A percentile compares a stretch with the other conserved stretches of the same genome.
Evolutionary conservation across 1,284 basidiomycete genomes (phyloP).

Genomic region (Lignosus rhinocerotis): DNA sequence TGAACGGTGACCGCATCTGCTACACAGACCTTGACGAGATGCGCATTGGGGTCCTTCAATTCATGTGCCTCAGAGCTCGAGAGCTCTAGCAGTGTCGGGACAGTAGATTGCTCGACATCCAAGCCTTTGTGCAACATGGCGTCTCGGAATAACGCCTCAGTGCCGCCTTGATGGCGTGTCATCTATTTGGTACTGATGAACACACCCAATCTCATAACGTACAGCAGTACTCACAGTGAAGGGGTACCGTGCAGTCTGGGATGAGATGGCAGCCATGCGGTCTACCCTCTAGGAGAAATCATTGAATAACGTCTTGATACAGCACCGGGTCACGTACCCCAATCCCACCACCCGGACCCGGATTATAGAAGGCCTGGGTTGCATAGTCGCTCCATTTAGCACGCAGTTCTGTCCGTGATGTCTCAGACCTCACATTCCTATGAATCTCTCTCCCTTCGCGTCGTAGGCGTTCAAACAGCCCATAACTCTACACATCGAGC

Average conservation of each 20-base stretch:
- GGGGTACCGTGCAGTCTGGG: constrained; percentile 53
- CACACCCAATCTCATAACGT: not conserved
- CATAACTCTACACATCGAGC: constrained; percentile 59
- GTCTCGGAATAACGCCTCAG: constrained; percentile 70
- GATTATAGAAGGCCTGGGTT: constrained; percentile 71
- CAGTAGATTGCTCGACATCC: constrained; percentile 57
- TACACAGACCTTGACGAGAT: constrained; percentile 56
- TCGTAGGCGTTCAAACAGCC: constrained; percentile 63
- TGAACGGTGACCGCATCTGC: not conserved
- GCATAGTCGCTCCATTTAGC: not conserved
- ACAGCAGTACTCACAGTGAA: constrained; percentile 49
- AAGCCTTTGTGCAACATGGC: constrained; percentile 50
- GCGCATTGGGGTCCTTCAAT: constrained; percentile 44
- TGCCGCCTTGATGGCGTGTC: constrained; percentile 73
- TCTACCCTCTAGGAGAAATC: constrained; percentile 47
- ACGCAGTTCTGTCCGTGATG: not conserved
- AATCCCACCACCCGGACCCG: constrained; percentile 58
- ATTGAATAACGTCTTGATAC: not conserved
- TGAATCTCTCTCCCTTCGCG: constrained; percentile 70
- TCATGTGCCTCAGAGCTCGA: constrained; percentile 37
- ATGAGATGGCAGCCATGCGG: constrained; percentile 1
- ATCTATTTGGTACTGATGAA: constrained; percentile 38
- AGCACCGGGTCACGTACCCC: constrained; percentile 40
- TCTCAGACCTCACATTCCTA: constrained; percentile 49
- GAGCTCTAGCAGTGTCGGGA: constrained; percentile 55